These are phyloP conservation scores for Iodosphaeria phyllophila DNA, from an alignment of 2,329 filamentous ascomycete species.

Conservation along the genomic window DNA sequence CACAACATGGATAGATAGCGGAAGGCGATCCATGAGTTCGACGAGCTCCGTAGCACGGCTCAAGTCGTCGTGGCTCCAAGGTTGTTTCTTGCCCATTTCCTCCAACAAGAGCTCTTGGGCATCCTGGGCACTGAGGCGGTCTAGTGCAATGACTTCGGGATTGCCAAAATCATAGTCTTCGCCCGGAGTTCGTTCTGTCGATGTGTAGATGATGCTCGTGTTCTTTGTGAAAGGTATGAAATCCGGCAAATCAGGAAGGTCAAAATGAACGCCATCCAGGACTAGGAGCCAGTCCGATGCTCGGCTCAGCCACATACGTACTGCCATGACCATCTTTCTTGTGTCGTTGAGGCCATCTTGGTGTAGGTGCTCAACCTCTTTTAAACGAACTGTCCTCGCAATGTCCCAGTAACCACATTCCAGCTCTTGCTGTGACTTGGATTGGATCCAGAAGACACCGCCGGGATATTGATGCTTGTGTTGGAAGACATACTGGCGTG, in stretches of 20 bases:
- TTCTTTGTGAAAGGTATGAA: conserved; percentile 46
- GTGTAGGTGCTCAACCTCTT: conserved; percentile 20
- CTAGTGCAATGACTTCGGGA: conserved; percentile 35
- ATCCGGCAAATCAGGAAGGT: conserved; percentile 32
- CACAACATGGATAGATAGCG: conserved; percentile 49
- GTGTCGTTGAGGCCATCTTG: conserved; percentile 19
- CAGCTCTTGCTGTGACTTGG: conserved; percentile 37
- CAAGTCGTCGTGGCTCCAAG: conserved; percentile 32
- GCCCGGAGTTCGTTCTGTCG: conserved; percentile 36
- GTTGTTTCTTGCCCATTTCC: conserved; percentile 39
- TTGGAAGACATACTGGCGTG: conserved; percentile 45
- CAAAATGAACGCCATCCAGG: conserved; percentile 47
- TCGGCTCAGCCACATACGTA: conserved; percentile 41
- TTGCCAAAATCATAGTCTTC: conserved; percentile 40
- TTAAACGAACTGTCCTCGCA: conserved; percentile 33
- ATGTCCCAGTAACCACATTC: conserved; percentile 48
- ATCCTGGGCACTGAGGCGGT: conserved; percentile 32
- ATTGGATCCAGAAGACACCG: conserved; percentile 52
- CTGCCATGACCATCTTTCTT: conserved; percentile 31
- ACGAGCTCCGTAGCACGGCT: conserved; percentile 42
- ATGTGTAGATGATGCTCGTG: conserved; percentile 50
- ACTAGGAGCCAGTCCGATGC: conserved; percentile 48
- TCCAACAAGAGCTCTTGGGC: conserved; percentile 41
- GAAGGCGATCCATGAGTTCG: conserved; percentile 42
- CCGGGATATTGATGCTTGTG: conserved; percentile 41